These are phyloP conservation scores for Cutaneotrichosporon mucoides DNA, from an alignment of 1,284 basidiomycete species.

Conservation along the genomic window DNA sequence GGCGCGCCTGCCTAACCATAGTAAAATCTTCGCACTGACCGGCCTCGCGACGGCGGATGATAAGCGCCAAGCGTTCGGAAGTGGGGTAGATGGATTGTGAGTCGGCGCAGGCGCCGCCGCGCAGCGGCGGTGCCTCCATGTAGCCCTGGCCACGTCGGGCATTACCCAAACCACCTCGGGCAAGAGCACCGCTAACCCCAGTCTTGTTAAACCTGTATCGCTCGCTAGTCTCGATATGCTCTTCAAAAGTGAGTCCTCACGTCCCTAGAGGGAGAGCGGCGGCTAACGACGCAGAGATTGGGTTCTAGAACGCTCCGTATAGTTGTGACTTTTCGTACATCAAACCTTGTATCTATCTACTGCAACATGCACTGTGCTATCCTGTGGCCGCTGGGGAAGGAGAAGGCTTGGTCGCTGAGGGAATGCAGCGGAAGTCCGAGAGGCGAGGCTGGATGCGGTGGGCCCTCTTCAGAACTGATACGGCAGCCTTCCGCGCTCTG, in stretches of 20 bases:
- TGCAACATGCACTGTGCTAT: background rate
- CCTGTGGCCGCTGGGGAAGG: background rate
- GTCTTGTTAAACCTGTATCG: conserved; percentile 85
- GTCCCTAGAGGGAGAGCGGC: too few species aligned
- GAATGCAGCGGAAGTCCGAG: too few species aligned
- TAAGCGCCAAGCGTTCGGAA: conserved; percentile 82
- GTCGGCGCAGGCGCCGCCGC: conserved; percentile 35
- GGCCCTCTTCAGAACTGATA: too few species aligned
- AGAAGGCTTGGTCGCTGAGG: too few species aligned
- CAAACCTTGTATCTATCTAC: background rate
- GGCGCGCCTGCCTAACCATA: conserved; percentile 12
- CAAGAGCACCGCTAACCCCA: conserved; percentile 35
- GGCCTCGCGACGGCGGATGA: conserved; percentile 90
- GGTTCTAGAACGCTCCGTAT: conserved; percentile 13
- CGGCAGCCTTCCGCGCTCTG: too few species aligned
- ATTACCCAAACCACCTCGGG: too few species aligned
- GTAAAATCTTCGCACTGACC: conserved; percentile 81
- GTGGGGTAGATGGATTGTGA: conserved; percentile 91
- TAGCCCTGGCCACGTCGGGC: too few species aligned
- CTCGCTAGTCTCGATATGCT: conserved; percentile 82
- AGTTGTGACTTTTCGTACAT: too few species aligned
- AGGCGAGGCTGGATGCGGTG: too few species aligned
- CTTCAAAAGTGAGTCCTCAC: conserved; percentile 57
- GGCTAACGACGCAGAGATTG: conserved; percentile 21
- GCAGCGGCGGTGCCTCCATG: background rate